These are phyloP conservation scores for Anethum foeniculum DNA, from an alignment of 140 eudicot species.

Conservation along the genomic window DNA sequence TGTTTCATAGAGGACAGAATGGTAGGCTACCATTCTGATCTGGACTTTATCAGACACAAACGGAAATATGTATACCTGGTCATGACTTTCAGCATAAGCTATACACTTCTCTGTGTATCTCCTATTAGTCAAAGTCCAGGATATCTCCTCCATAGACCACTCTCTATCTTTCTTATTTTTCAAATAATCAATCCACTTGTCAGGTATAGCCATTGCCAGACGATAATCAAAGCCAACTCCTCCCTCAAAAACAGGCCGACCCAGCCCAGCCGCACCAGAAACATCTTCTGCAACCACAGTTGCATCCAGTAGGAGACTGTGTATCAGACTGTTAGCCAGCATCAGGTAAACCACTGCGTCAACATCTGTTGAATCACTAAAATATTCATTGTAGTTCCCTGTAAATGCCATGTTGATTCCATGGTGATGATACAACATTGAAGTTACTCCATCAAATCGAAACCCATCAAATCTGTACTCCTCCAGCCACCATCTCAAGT, in stretches of 20 bases:
- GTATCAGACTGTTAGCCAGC: constrained; percentile 81
- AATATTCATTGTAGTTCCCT: constrained; percentile 74
- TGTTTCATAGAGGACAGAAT: constrained; percentile 2
- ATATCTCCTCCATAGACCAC: constrained; percentile 85
- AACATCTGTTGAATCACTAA: constrained; percentile 80
- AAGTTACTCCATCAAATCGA: constrained; percentile 95
- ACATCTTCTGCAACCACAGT: constrained; percentile 91
- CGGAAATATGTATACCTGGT: constrained; percentile 48
- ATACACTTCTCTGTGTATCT: constrained; percentile 89
- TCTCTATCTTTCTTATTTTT: constrained; percentile 87
- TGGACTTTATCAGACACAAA: not conserved
- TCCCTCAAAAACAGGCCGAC: constrained; percentile 80
- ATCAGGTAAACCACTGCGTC: constrained; percentile 88
- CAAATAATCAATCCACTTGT: constrained; percentile 89
- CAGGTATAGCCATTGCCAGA: constrained; percentile 94
- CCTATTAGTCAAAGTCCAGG: constrained; percentile 77
- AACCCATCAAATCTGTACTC: constrained; percentile 89
- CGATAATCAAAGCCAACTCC: constrained; percentile 96
- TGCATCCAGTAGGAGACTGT: constrained; percentile 62
- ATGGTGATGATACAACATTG: constrained; percentile 89
- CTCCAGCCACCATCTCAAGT: constrained; percentile 84
- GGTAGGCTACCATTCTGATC: not conserved
- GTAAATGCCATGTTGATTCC: constrained; percentile 72
- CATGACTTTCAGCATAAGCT: constrained; percentile 98
- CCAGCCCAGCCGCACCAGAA: constrained; percentile 98